Percentiles rank a stretch among this genome's conserved stretches.
Evolutionary conservation across 2,329 filamentous ascomycete species (phyloP).

Genomic region (Chalaropsis ovoidea): DNA sequence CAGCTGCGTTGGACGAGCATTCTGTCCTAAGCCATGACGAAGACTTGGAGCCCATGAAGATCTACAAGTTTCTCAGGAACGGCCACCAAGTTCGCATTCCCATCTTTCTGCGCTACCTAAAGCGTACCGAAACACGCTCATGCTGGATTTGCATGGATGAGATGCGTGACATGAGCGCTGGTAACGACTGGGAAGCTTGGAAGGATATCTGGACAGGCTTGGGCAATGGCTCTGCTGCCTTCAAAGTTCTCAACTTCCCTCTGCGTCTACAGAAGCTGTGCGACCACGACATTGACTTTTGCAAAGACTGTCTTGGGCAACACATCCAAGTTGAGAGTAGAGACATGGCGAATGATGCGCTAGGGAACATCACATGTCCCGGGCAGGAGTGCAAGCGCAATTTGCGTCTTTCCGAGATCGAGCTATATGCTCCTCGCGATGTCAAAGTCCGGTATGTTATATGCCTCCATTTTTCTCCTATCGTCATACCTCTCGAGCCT

Average conservation of each 20-base stretch:
- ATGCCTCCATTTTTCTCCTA: background rate
- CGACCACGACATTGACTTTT: slow-evolving; percentile 6
- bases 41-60: background rate
- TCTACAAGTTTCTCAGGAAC: background rate
- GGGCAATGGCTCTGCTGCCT: slow-evolving; percentile 4
- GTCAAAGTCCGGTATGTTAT: slow-evolving; percentile 8
- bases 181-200: slow-evolving; percentile 4
- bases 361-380: slow-evolving; percentile 7
- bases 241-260: slow-evolving; percentile 10
- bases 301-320: slow-evolving; percentile 4
- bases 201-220: background rate
- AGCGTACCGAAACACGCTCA: background rate
- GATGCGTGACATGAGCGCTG: slow-evolving; percentile 11
- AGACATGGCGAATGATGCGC: slow-evolving; percentile 1
- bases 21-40: background rate
- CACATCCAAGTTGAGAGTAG: slow-evolving; percentile 9
- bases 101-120: slow-evolving; percentile 15
- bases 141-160: slow-evolving; percentile 16
- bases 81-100: background rate
- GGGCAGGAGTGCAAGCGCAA: slow-evolving; percentile 1
- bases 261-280: background rate
- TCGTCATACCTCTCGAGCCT: background rate
- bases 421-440: slow-evolving; percentile 7
- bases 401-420: slow-evolving; percentile 13
- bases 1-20: background rate